Evolutionary conservation across 1,284 basidiomycete genomes (phyloP).

Genomic region (Boletus subluridellus): DNA sequence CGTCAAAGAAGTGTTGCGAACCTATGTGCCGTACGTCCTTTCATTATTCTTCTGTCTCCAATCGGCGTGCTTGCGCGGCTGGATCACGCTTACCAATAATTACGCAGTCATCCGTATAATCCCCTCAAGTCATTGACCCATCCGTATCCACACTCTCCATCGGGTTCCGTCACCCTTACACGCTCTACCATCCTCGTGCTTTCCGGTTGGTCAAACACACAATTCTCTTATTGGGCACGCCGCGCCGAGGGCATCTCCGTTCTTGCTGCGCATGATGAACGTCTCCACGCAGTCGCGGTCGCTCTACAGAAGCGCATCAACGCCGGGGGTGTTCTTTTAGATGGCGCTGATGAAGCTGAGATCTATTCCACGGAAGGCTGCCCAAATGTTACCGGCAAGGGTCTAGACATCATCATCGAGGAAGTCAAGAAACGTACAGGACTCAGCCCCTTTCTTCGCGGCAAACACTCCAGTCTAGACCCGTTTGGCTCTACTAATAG

Average conservation of each 20-base stretch:
- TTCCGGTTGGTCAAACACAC: slow-evolving; percentile 51
- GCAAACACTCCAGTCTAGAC: slow-evolving; percentile 50
- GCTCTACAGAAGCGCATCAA: slow-evolving; percentile 42
- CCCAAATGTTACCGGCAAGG: slow-evolving; percentile 44
- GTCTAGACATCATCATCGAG: slow-evolving; percentile 47
- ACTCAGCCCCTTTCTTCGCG: slow-evolving; percentile 46
- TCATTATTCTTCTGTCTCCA: neutral
- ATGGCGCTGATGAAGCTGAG: slow-evolving; percentile 23
- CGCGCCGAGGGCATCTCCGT: slow-evolving; percentile 48
- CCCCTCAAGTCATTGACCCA: slow-evolving; percentile 48
- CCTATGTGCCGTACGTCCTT: slow-evolving; percentile 45
- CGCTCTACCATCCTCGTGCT: slow-evolving; percentile 46
- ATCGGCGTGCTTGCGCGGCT: slow-evolving; percentile 5
- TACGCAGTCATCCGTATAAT: slow-evolving; percentile 48
- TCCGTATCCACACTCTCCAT: slow-evolving; percentile 37
- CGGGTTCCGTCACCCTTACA: slow-evolving; percentile 45
- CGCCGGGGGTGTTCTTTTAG: slow-evolving; percentile 35
- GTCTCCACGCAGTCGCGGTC: slow-evolving; percentile 39
- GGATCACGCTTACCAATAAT: slow-evolving; percentile 24
- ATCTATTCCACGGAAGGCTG: slow-evolving; percentile 27
- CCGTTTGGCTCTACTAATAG: slow-evolving; percentile 43
- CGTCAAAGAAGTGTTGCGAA: slow-evolving; percentile 47
- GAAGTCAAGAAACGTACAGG: slow-evolving; percentile 49
- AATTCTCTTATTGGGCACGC: slow-evolving; percentile 52
- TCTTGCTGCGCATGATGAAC: slow-evolving; percentile 39